Evolutionary conservation across 2,329 filamentous ascomycete genomes (phyloP).

Genomic region (Pseudogymnoascus sp.): DNA sequence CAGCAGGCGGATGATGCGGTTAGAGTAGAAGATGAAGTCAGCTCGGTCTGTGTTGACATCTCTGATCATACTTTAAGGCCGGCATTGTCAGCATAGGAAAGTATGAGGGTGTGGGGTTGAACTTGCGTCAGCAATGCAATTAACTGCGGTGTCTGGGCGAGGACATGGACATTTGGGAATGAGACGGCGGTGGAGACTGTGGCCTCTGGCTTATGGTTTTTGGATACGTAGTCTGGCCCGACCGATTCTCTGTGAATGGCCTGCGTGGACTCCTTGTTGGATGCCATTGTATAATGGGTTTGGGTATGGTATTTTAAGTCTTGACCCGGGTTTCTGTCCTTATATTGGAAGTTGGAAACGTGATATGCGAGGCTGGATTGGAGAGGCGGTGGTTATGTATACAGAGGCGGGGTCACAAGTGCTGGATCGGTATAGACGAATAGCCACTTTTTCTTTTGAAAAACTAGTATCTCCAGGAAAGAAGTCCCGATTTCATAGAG

Average conservation of each 20-base stretch:
- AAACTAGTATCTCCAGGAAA: background rate
- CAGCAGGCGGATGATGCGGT: conserved; percentile 90
- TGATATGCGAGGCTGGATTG: conserved; percentile 4
- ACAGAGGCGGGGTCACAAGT: background rate
- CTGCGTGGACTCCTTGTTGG: background rate
- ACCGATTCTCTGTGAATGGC: conserved; percentile 45
- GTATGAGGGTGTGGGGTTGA: background rate
- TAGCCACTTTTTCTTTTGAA: conserved; percentile 2
- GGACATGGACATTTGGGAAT: conserved; percentile 80
- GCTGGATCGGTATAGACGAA: background rate
- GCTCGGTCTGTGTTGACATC: conserved; percentile 83
- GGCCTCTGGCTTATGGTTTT: conserved; percentile 71
- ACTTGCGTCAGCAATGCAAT: conserved; percentile 96
- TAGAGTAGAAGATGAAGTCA: conserved; percentile 99
- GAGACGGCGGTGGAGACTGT: conserved; percentile 79
- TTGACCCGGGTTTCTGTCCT: background rate
- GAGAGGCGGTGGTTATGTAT: background rate
- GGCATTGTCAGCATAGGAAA: background rate
- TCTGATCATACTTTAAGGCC: conserved; percentile 73
- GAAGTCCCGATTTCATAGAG: background rate
- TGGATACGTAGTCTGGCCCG: conserved; percentile 70
- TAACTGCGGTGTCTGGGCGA: conserved; percentile 89
- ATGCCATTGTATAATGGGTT: background rate
- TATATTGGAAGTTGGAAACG: background rate
- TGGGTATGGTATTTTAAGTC: background rate